phyloP scores from a whole-genome alignment of 805 yeast genomes.

The Teunomyces pallodes region DNA sequence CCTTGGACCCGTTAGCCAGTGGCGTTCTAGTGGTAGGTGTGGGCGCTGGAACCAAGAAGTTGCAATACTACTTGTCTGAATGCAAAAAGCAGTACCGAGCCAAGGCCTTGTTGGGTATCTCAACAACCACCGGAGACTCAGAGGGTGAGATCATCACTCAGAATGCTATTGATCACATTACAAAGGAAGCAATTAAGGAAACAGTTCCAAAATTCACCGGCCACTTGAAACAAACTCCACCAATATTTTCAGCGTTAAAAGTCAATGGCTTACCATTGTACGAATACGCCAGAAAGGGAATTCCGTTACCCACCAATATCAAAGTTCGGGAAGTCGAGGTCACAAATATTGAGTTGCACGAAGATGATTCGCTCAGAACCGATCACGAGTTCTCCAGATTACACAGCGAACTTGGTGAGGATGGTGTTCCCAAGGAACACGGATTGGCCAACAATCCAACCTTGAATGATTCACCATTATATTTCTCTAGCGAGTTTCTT shows the following conservation, averaged over 20 bases:
- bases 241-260: constrained; percentile 89
- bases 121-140: constrained; percentile 91
- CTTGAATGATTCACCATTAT: constrained; percentile 59
- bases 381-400: constrained; percentile 54
- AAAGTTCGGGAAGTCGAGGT: constrained; percentile 71
- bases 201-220: constrained; percentile 73
- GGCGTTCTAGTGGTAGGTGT: constrained; percentile 91
- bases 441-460: constrained; percentile 50
- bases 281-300: constrained; percentile 88
- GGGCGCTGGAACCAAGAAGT: constrained; percentile 85
- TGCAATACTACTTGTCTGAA: constrained; percentile 68
- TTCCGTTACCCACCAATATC: constrained; percentile 81
- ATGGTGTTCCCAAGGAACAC: constrained; percentile 46
- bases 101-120: constrained; percentile 79
- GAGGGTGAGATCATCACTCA: constrained; percentile 77
- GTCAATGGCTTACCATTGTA: constrained; percentile 93
- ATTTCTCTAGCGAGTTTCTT: constrained; percentile 55
- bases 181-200: constrained; percentile 47
- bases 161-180: constrained; percentile 56
- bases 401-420: constrained; percentile 45
- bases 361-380: constrained; percentile 49
- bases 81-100: constrained; percentile 81
- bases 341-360: constrained; percentile 48
- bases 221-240: constrained; percentile 83
- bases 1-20: constrained; percentile 92